These are phyloP conservation scores for Musa schizocarpa DNA, from an alignment of 176 grass and related monocot species.

Conservation along the genomic window DNA sequence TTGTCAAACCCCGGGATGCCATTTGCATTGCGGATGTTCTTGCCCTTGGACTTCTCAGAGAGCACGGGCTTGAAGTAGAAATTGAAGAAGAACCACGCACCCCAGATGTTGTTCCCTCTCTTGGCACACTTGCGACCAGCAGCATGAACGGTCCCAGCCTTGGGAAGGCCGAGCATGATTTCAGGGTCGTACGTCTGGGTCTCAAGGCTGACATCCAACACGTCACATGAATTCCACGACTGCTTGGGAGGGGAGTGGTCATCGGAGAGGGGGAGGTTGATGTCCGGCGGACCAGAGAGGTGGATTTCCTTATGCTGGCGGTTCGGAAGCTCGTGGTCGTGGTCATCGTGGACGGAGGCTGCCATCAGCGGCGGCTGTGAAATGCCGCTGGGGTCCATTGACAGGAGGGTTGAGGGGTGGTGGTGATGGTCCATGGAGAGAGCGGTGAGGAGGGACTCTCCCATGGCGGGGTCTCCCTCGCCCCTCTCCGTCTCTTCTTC, in stretches of 20 bases:
- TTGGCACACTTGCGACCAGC: slow-evolving; percentile 61
- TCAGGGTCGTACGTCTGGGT: slow-evolving; percentile 64
- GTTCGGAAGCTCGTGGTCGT: not conserved
- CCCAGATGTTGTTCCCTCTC: slow-evolving; percentile 87
- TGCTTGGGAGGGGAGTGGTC: slow-evolving; percentile 6
- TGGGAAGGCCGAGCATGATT: slow-evolving; percentile 22
- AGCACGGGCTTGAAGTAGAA: slow-evolving; percentile 86
- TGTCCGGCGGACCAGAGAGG: slow-evolving; percentile 5
- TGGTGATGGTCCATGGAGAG: slow-evolving; percentile 61
- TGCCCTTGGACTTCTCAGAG: slow-evolving; percentile 55
- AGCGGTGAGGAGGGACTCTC: slow-evolving; percentile 54
- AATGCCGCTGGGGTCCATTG: slow-evolving; percentile 39
- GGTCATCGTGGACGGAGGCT: slow-evolving; percentile 17
- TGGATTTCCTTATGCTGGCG: not conserved
- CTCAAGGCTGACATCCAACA: slow-evolving; percentile 52
- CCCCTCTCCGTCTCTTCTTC: slow-evolving; percentile 28
- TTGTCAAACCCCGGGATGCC: slow-evolving; percentile 40
- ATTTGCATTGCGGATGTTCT: slow-evolving; percentile 29
- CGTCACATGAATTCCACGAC: slow-evolving; percentile 6
- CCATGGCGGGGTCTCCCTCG: slow-evolving; percentile 33
- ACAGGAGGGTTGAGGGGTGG: slow-evolving; percentile 53
- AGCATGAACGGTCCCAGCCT: not conserved
- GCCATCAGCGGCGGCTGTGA: not conserved
- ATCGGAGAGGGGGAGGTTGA: slow-evolving; percentile 13
- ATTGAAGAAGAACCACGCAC: slow-evolving; percentile 98